Conservation (phyloP, 2,329 filamentous ascomycete species). For the Neodidymelliopsis sp. region DNA sequence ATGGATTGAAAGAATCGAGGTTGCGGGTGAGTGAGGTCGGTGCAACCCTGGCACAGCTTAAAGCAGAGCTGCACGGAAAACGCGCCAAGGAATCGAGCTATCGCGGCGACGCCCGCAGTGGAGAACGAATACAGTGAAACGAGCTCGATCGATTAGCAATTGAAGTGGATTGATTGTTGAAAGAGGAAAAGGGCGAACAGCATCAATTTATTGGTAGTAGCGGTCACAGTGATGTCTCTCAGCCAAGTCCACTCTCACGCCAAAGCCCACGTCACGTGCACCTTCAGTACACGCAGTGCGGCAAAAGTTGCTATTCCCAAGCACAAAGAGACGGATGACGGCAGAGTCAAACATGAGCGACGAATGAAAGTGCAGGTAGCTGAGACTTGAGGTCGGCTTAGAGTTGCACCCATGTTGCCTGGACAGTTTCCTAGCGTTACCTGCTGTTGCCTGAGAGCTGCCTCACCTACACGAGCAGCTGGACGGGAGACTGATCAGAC, state of each 20-base stretch:
- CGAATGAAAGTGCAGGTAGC: background rate
- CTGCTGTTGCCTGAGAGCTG: constrained; percentile 42
- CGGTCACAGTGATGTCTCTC: constrained; percentile 2
- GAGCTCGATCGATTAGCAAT: constrained; percentile 31
- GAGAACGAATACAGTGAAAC: constrained; percentile 15
- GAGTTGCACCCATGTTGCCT: constrained; percentile 23
- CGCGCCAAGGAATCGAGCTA: constrained; percentile 44
- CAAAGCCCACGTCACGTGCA: constrained; percentile 10
- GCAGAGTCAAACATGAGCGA: background rate
- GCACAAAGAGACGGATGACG: background rate
- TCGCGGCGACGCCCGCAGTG: constrained; percentile 27
- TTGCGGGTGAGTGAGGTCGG: constrained; percentile 26
- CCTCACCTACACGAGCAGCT: constrained; percentile 4
- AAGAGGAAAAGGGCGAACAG: background rate
- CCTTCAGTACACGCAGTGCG: background rate
- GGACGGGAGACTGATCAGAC: background rate
- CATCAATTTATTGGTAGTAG: constrained; percentile 11
- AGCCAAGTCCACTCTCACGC: background rate
- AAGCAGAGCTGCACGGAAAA: constrained; percentile 38
- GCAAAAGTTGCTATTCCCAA: constrained; percentile 8
- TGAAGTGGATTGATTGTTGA: background rate
- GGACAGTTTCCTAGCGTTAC: constrained; percentile 32
- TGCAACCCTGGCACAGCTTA: constrained; percentile 13
- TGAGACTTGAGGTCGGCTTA: background rate
- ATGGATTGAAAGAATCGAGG: constrained; percentile 23